These are phyloP conservation scores for Neurospora sp. DNA, from an alignment of 495 filamentous ascomycete species.

Conservation along the genomic window DNA sequence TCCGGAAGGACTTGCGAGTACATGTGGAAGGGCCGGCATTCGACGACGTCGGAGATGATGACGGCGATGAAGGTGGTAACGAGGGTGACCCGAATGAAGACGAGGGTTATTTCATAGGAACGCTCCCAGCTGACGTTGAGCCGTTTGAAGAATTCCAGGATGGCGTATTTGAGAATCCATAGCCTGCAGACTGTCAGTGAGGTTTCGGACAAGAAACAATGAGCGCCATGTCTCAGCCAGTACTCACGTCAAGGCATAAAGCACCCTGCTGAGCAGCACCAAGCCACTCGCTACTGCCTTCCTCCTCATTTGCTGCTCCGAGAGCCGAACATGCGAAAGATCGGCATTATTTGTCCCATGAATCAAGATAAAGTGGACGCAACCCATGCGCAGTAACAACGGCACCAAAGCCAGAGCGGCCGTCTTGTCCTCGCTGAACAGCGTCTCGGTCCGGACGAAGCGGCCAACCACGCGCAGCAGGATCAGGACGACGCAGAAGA, in stretches of 20 bases:
- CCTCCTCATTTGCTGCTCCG: slow-evolving; percentile 34
- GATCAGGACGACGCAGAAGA: slow-evolving; percentile 73
- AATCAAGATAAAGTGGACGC: slow-evolving; percentile 73
- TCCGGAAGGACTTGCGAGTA: slow-evolving; percentile 92
- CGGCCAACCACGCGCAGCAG: slow-evolving; percentile 64
- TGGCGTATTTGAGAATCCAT: slow-evolving; percentile 84
- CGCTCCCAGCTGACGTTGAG: slow-evolving; percentile 62
- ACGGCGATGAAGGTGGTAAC: slow-evolving; percentile 66
- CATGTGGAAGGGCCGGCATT: slow-evolving; percentile 74
- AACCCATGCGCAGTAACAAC: slow-evolving; percentile 68
- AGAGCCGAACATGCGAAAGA: slow-evolving; percentile 30
- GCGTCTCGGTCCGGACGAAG: slow-evolving; percentile 65
- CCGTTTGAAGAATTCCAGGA: slow-evolving; percentile 82
- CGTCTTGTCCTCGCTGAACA: slow-evolving; percentile 81
- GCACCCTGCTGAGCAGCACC: slow-evolving; percentile 54
- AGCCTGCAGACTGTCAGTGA: slow-evolving; percentile 42
- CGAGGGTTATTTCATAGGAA: slow-evolving; percentile 55
- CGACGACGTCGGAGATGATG: slow-evolving; percentile 67
- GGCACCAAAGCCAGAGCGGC: slow-evolving; percentile 75
- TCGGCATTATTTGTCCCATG: slow-evolving; percentile 81
- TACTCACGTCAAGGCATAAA: slow-evolving; percentile 56
- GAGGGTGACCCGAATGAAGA: slow-evolving; percentile 63
- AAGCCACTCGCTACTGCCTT: slow-evolving; percentile 51
- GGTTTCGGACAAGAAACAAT: not conserved
- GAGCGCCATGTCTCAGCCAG: not conserved